Conservation (phyloP, 2,329 filamentous ascomycete genomes). For the Talaromyces islandicus region DNA sequence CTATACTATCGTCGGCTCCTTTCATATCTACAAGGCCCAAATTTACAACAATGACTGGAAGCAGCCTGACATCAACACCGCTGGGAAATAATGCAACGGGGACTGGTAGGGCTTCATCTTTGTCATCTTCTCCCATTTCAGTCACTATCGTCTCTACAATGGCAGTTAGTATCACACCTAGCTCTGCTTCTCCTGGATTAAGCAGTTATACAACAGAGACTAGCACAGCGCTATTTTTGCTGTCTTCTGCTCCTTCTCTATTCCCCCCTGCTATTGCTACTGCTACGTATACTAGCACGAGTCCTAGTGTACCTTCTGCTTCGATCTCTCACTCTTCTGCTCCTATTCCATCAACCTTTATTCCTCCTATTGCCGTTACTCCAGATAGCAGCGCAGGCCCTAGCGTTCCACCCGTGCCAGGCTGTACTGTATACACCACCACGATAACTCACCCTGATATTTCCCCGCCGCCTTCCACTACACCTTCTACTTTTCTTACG, state of each 20-base stretch:
- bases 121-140: not conserved
- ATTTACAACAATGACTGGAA: not conserved
- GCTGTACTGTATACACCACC: not conserved
- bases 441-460: not conserved
- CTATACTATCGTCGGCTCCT: not conserved
- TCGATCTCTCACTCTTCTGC: not conserved
- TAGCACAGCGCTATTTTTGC: not conserved
- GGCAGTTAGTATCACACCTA: not conserved
- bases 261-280: too few species aligned
- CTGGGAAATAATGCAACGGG: not conserved
- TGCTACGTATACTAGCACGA: too few species aligned
- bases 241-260: not conserved
- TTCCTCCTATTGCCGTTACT: not conserved
- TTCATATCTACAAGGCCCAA: not conserved
- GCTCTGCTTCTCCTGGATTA: not conserved
- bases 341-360: not conserved
- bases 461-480: not conserved
- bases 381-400: not conserved
- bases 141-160: not conserved
- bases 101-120: not conserved
- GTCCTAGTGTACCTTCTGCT: too few species aligned
- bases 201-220: not conserved
- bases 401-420: not conserved
- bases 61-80: not conserved
- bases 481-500: not conserved